Evolutionary conservation across 2,329 filamentous ascomycete genomes (phyloP), one percentile per base, ranked within the genome.

Genomic region (Penicillium frequentans): DNA sequence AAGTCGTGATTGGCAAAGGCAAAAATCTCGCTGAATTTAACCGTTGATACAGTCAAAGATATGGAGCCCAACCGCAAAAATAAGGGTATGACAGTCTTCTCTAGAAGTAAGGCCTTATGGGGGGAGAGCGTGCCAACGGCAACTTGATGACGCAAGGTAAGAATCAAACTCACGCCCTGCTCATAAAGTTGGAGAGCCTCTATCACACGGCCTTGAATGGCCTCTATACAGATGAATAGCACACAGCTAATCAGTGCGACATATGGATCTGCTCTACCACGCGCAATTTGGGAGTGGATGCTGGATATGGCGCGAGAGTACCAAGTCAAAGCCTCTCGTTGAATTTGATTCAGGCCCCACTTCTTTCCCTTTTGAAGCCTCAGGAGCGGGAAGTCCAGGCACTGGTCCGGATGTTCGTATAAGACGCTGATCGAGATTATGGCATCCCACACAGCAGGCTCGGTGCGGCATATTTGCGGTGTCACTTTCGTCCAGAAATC

Each of bases 141-240:
- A 14, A 58, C 58, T 49, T 66, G 61, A 24, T 49, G 23, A 7
- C 62, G 67, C n/a, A 68, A 42, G n/a, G 55, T 54, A 14, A 60
- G 44, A 16, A 72, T 66, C 9, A 73, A 59, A 31, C 52, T 51
- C 1, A 66, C 53, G 6, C 68, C 69, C 21, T 73, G 69, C 5
- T 44, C 19, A 31, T 70, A 71, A 2, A 73, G 62, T 4, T 56
- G 60, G 1, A 68, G 35, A 6, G 68, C 68, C 9, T 71, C 64
- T 6, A 61, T 59, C 21, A 66, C 49, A 16, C 56, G 60, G 2
- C 67, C 70, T 33, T 69, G 62, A 1, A 72, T 53, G 0, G 58
- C 58, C 47, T 73, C 71, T 14, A 73, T 70, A 56, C 71, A 73
- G 19, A 72, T 72, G n/a, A 70, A 73, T 5, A 73, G 53, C 0